These are phyloP conservation scores for Phaffomyces antillensis DNA, from an alignment of 805 yeast species.

Conservation along the genomic window DNA sequence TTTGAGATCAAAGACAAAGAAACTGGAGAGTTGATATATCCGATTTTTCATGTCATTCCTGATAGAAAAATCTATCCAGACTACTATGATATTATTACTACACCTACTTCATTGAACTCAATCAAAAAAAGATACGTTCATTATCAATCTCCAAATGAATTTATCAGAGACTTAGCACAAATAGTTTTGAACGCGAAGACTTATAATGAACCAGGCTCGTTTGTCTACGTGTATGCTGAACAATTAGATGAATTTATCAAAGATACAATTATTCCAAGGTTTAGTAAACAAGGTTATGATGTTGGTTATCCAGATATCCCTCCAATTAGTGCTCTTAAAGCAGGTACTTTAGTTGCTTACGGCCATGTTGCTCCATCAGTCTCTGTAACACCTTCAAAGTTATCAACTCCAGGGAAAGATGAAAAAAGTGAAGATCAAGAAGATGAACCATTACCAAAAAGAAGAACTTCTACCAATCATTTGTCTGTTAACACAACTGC, in stretches of 20 bases:
- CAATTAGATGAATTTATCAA: conserved; percentile 36
- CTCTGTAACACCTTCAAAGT: conserved; percentile 1
- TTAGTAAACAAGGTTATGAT: conserved; percentile 27
- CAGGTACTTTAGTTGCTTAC: conserved; percentile 17
- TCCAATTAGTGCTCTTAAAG: conserved; percentile 13
- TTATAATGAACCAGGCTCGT: conserved; percentile 66
- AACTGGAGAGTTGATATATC: conserved; percentile 35
- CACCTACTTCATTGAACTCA: conserved; percentile 77
- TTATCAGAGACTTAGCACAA: conserved; percentile 71
- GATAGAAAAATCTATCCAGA: conserved; percentile 60
- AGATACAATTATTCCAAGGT: conserved; percentile 28
- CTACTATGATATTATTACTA: conserved; percentile 69
- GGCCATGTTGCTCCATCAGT: conserved; percentile 5
- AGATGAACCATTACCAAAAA: conserved; percentile 1
- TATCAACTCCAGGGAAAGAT: conserved; percentile 5
- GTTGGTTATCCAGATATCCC: conserved; percentile 34
- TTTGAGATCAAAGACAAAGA: conserved; percentile 32
- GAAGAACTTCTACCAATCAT: neutral
- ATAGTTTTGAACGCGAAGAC: conserved; percentile 87
- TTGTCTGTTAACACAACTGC: neutral
- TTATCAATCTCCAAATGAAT: conserved; percentile 59
- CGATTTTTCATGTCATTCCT: conserved; percentile 68
- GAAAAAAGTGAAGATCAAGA: conserved; percentile 1
- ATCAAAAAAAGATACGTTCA: conserved; percentile 50
- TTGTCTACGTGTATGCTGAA: conserved; percentile 60